Evolutionary conservation across 164 flowering plant species (phyloP), one percentile per base, ranked within the genome.

Genomic region (Vitis vinifera): DNA sequence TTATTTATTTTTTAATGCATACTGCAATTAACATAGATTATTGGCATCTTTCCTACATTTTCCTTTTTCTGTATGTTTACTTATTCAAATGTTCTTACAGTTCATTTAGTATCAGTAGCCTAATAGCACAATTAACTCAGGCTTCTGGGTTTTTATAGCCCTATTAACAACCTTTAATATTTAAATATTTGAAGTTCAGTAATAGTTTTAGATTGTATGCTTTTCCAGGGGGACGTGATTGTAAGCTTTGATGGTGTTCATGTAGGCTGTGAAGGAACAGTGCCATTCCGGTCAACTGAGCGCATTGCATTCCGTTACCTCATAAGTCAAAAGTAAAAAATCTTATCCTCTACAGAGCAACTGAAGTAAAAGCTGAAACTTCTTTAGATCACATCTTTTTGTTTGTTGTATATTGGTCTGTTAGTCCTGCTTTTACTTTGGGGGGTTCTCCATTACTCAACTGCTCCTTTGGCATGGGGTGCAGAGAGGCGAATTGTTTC

Each of bases 251-350:
- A 93, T 78, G 92, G 79, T 76, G 82, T 90, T 65, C 86, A 70
- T 79, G 87, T 95, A 51, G 97, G 99, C 61, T 83, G 84, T 74
- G 99, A 95, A 85, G 99, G 98, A 80, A 95, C 99, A 31, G 99
- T 95, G 30, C 99, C 98, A 57, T 95, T 93, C 67, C 90, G 97
- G 63, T 81, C 97, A 75, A 84, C 86, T 61, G 99, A 93, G 80
- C 96, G 99, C 66, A 93, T 95, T 80, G 97, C 99, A 60, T 95
- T 93, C 76, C 89, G 98, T 74, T 93, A 91, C 81, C 88, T 95
- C 59, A 89, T 95, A 70, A 93, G 98, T 85, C 96, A 93, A 82
- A 95, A 91, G 99, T 93, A 89, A 84, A 50, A 68, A n/a, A 7
- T 9, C 51, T 67, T 60, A 66, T 47, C 11, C 51, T 12, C 3